Evolutionary conservation across 257 asterid species (phyloP), one percentile per base, ranked within the genome.

Genomic region (Solanum clarkiae): DNA sequence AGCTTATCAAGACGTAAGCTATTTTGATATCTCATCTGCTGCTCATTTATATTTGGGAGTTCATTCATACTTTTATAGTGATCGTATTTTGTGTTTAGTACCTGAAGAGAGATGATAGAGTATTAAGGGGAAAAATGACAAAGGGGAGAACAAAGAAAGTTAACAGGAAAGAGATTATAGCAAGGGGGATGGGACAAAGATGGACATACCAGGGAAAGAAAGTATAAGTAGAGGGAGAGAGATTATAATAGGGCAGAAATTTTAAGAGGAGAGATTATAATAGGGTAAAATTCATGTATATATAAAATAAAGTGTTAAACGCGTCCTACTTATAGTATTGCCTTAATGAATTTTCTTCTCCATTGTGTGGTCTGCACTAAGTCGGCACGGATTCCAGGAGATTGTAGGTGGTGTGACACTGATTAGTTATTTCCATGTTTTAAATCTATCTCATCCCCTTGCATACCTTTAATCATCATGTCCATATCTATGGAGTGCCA

Each of bases 1-100:
- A 91, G 99, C 99, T 87, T 95, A 95, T 88, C 99, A 95, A 92
- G 98, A 97, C 80, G 99, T 97, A 88, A 91, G 97, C 82, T 63
- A 80, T 47, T 57, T 82, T 66, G 66, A 83, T 15, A 32, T 79
- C 55, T 49, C 56, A 51, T 77, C 16, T 24, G 62, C 62, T 49
- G 10, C 13, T 77, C 15, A 49, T 36, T 77, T 77, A 51, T 17
- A 51, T 22, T 22, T 77, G 24, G 82, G 82, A 75, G 82, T 77
- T 77, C 63, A 51, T 0, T 51, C 45, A 77, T 77, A 10, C 62
- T 24, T 53, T 45, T 20, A 14, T 14, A 77, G 45, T 24, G 15
- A 13, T 15, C 15, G 7, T 24, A 24, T 20, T 75, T 24, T 24
- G 51, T 60, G 16, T 22, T 44, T 0, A 75, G 4, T 15, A 24